Percentiles rank a stretch among this genome's conserved stretches.
These are phyloP conservation scores for Rosa persica DNA, from an alignment of 306 rosid species.

Conservation along the genomic window DNA sequence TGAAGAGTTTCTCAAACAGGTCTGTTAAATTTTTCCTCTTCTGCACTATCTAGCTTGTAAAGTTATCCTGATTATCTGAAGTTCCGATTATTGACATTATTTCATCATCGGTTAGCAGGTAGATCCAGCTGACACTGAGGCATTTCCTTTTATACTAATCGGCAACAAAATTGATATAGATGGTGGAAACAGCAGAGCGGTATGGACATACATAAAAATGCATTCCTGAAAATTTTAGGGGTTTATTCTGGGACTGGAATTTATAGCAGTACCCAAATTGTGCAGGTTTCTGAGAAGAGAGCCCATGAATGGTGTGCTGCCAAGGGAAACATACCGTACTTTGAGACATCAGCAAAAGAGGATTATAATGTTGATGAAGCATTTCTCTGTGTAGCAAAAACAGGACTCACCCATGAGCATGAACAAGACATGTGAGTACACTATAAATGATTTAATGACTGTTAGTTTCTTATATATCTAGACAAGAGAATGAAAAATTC, in stretches of 20 bases:
- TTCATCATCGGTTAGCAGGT: constrained; percentile 44
- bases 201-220: constrained; percentile 20
- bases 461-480: neutral
- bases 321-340: constrained; percentile 80
- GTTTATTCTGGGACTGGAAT: neutral
- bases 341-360: constrained; percentile 86
- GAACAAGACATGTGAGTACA: constrained; percentile 59
- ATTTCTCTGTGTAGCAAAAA: constrained; percentile 62
- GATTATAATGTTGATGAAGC: constrained; percentile 70
- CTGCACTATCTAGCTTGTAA: neutral
- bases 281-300: constrained; percentile 66
- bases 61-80: neutral
- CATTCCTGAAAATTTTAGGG: neutral
- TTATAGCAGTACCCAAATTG: neutral
- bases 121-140: constrained; percentile 47
- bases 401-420: constrained; percentile 62
- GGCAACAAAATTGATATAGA: constrained; percentile 83
- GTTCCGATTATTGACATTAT: neutral
- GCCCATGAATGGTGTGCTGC: constrained; percentile 82
- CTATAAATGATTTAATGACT: too few species aligned
- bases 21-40: constrained; percentile 19
- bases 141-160: constrained; percentile 72
- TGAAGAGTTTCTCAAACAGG: constrained; percentile 88
- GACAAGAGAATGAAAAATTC: neutral
- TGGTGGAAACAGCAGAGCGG: constrained; percentile 63